These are phyloP conservation scores for Dictyostelium firmibasis DNA, from an alignment of 78 protist genomes.

Conservation along the genomic window DNA sequence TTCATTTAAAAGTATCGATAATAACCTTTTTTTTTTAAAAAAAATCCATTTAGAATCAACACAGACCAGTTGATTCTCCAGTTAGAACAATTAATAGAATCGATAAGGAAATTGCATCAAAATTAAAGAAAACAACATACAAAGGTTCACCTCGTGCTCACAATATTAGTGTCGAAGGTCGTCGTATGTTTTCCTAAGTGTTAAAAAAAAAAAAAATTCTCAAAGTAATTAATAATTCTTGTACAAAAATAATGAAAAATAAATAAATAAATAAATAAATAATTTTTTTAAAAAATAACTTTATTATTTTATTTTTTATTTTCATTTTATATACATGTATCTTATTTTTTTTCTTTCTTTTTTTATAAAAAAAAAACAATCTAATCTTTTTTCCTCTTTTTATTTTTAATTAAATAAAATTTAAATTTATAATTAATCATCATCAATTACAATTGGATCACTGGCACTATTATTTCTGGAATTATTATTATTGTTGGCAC, in stretches of 20 bases:
- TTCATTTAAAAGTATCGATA: neutral
- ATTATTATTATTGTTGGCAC: neutral
- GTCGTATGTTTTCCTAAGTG: neutral
- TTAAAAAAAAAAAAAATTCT: neutral
- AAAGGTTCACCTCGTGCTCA: conserved; percentile 45
- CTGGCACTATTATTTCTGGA: neutral
- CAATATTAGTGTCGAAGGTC: conserved; percentile 50
- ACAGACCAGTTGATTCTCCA: conserved; percentile 18
- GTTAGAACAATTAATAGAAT: conserved; percentile 25
- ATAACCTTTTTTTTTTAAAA: neutral
- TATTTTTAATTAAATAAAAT: neutral
- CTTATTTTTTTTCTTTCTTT: neutral
- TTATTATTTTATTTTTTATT: too few relatives aligned
- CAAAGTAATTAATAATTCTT: neutral
- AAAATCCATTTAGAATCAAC: neutral
- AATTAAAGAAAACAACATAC: conserved; percentile 9
- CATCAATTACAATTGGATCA: neutral
- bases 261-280: neutral
- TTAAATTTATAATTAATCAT: neutral
- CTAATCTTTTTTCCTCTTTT: neutral
- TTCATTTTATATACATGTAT: neutral
- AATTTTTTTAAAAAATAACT: too few relatives aligned
- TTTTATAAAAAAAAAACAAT: too few relatives aligned
- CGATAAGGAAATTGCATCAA: conserved; percentile 50
- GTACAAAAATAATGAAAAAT: neutral